Conservation (phyloP, 164 flowering plant genomes). For the Sextonia rubra region DNA sequence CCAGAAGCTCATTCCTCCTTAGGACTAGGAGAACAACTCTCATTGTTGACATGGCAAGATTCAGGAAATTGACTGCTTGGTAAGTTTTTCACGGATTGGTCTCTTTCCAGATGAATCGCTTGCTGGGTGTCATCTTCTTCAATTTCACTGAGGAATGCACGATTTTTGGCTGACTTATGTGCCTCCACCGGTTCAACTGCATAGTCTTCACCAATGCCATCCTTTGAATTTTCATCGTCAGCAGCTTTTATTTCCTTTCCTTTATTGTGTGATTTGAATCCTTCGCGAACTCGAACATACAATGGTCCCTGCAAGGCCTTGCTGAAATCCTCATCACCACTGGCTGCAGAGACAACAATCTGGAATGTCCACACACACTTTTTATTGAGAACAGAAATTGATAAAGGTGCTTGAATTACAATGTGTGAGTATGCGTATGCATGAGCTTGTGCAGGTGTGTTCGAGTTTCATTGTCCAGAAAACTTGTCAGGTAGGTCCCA, state of each 20-base stretch:
- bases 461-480: neutral
- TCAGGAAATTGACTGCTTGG: conserved; percentile 3
- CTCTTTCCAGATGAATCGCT: neutral
- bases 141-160: conserved; percentile 31
- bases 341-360: conserved; percentile 58
- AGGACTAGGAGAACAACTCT: conserved; percentile 35
- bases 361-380: conserved; percentile 20
- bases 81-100: neutral
- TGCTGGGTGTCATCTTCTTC: conserved; percentile 22
- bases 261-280: conserved; percentile 26
- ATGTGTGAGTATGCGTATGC: neutral
- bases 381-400: neutral
- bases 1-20: conserved; percentile 63
- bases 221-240: neutral
- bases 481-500: neutral
- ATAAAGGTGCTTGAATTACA: neutral
- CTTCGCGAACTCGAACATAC: conserved; percentile 52
- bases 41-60: conserved; percentile 11
- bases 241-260: conserved; percentile 10
- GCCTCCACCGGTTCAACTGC: neutral
- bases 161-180: neutral
- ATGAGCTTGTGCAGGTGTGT: too few relatives aligned
- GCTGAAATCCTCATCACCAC: conserved; percentile 44
- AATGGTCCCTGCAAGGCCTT: conserved; percentile 55
- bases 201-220: conserved; percentile 14